A percentile compares a stretch with the other conserved stretches of the same genome.
Evolutionary conservation across 805 yeast genomes (phyloP).

Genomic region (Hemisphaericaspora nanyangensis): DNA sequence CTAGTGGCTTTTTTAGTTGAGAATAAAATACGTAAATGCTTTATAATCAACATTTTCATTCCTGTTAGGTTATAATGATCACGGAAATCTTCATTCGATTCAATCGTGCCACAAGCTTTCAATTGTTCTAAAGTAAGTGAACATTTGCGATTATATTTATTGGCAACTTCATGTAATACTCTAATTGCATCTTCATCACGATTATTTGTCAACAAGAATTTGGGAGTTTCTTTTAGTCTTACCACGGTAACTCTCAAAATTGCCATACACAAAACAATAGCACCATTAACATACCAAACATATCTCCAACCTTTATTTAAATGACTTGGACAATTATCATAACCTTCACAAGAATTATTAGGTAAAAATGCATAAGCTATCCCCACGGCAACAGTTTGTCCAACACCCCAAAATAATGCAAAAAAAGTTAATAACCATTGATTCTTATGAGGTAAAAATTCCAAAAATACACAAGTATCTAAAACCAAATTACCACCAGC

Average conservation of each 20-base stretch:
- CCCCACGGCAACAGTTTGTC: slow-evolving; percentile 50
- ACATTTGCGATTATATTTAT: slow-evolving; percentile 39
- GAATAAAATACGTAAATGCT: slow-evolving; percentile 43
- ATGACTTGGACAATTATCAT: slow-evolving; percentile 39
- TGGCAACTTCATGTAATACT: slow-evolving; percentile 40
- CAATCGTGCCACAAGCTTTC: slow-evolving; percentile 37
- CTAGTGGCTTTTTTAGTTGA: slow-evolving; percentile 31
- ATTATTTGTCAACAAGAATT: slow-evolving; percentile 49
- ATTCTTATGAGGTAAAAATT: slow-evolving; percentile 23
- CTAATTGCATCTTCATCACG: slow-evolving; percentile 47
- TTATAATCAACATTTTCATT: slow-evolving; percentile 16
- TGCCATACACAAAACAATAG: slow-evolving; percentile 41
- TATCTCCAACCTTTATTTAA: slow-evolving; percentile 63
- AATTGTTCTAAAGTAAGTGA: slow-evolving; percentile 46
- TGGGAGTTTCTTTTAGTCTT: slow-evolving; percentile 51
- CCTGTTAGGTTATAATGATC: slow-evolving; percentile 18
- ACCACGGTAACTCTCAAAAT: slow-evolving; percentile 27
- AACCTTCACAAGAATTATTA: slow-evolving; percentile 39
- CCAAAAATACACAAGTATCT: slow-evolving; percentile 25
- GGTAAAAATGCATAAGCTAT: slow-evolving; percentile 55
- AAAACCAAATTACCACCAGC: slow-evolving; percentile 28
- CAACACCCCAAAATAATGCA: slow-evolving; percentile 61
- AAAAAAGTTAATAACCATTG: slow-evolving; percentile 24
- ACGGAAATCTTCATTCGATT: slow-evolving; percentile 15
- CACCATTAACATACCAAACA: slow-evolving; percentile 44